Conservation (phyloP, 371 early-diverging fungal genomes). For the Apophysomyces variabilis region DNA sequence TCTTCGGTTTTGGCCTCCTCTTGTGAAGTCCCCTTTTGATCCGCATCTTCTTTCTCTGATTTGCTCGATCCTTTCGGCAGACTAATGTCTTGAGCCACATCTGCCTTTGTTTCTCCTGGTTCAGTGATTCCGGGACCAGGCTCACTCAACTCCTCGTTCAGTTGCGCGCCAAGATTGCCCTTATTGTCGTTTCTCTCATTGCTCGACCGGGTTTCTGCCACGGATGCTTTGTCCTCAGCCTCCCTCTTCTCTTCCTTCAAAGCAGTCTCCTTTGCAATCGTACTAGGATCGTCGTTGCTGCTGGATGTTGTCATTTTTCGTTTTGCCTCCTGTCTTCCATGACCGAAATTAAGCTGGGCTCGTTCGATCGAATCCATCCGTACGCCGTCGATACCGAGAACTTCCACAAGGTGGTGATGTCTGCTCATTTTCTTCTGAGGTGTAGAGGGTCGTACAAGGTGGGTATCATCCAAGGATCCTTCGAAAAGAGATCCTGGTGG, state of each 20-base stretch:
- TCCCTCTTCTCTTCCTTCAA: not conserved
- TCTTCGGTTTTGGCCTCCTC: constrained; percentile 17
- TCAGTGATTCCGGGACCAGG: constrained; percentile 42
- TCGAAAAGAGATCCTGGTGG: not conserved
- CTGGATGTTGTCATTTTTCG: not conserved
- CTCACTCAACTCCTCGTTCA: constrained; percentile 38
- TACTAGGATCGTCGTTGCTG: not conserved
- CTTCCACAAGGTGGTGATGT: constrained; percentile 46
- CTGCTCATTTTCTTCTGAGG: constrained; percentile 6
- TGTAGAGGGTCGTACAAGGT: constrained; percentile 20
- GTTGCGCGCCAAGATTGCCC: constrained; percentile 30
- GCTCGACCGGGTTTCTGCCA: not conserved
- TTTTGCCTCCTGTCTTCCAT: not conserved
- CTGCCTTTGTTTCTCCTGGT: constrained; percentile 39
- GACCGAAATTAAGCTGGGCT: constrained; percentile 17
- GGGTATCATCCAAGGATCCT: constrained; percentile 11
- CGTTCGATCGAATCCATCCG: constrained; percentile 32
- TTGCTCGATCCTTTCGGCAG: constrained; percentile 9
- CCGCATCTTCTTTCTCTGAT: constrained; percentile 5
- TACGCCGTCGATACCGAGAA: constrained; percentile 47
- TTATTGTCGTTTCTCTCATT: constrained; percentile 13
- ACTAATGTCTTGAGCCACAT: constrained; percentile 41
- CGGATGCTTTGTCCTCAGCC: not conserved
- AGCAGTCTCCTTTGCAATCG: not conserved
- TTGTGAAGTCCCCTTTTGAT: not conserved